A percentile compares a stretch with the other conserved stretches of the same genome.
phyloP scores from a whole-genome alignment of 441 rosid species.

The Sinapis alba region DNA sequence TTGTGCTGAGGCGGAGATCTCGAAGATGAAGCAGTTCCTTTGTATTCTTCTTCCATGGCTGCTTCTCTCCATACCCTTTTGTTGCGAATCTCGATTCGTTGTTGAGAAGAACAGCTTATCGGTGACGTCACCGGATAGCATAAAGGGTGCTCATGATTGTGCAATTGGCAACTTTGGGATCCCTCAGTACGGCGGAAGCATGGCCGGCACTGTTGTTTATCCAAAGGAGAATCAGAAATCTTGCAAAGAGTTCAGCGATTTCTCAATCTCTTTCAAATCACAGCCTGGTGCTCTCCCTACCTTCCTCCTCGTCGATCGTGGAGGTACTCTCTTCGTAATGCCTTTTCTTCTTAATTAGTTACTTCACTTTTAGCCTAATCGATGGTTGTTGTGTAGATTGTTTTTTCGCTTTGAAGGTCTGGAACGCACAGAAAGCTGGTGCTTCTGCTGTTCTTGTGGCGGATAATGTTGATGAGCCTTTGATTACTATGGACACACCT shows the following conservation, averaged over 20 bases:
- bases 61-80: conserved; percentile 22
- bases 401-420: conserved; percentile 90
- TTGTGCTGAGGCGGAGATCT: conserved; percentile 29
- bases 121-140: conserved; percentile 94
- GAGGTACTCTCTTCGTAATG: too few relatives aligned
- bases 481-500: conserved; percentile 97
- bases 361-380: too few relatives aligned
- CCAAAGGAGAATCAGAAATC: conserved; percentile 82
- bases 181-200: conserved; percentile 97
- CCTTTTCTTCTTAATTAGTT: too few relatives aligned
- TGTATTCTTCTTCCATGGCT: conserved; percentile 51
- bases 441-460: conserved; percentile 98
- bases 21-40: conserved; percentile 37
- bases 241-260: conserved; percentile 71
- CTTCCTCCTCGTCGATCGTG: conserved; percentile 89
- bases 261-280: conserved; percentile 66
- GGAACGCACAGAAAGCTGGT: conserved; percentile 98
- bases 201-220: conserved; percentile 85
- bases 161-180: conserved; percentile 99
- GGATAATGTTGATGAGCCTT: conserved; percentile 77
- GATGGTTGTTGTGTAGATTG: conserved; percentile 59
- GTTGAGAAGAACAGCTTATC: conserved; percentile 96
- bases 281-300: conserved; percentile 89
- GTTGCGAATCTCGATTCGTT: conserved; percentile 64
- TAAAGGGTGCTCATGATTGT: conserved; percentile 82